These are phyloP conservation scores for Farysia itapuensis DNA, from an alignment of 1,284 basidiomycete genomes.

Conservation along the genomic window DNA sequence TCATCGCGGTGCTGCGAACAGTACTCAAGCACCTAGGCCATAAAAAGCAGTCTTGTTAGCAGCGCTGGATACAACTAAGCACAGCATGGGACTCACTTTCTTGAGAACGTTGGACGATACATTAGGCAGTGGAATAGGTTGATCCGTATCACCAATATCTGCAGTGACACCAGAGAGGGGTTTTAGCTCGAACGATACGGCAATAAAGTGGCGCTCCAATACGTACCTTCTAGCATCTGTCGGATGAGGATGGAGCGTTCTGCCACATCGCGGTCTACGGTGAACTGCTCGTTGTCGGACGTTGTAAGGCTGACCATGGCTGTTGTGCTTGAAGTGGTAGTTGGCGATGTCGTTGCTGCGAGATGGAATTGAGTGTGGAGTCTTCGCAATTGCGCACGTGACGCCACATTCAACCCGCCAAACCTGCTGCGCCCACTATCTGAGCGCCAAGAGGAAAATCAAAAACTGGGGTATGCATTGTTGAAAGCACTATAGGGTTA, in stretches of 20 bases:
- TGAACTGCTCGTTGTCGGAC: conserved; percentile 94
- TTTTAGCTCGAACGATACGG: too few relatives aligned
- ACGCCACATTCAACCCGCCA: not conserved
- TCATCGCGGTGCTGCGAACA: conserved; percentile 98
- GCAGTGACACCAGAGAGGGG: too few relatives aligned
- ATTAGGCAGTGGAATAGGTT: conserved; percentile 93
- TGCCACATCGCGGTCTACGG: conserved; percentile 89
- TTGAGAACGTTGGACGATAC: conserved; percentile 94
- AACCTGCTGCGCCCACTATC: not conserved
- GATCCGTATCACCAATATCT: conserved; percentile 62
- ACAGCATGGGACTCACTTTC: conserved; percentile 68
- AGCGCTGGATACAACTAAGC: too few relatives aligned
- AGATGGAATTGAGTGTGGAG: too few relatives aligned
- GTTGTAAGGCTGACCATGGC: conserved; percentile 61
- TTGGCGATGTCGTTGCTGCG: too few relatives aligned
- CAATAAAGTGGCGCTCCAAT: too few relatives aligned
- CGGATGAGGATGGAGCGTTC: conserved; percentile 95
- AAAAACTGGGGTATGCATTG: conserved; percentile 31
- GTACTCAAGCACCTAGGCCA: conserved; percentile 86
- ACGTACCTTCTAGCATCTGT: conserved; percentile 96
- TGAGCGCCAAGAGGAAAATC: too few relatives aligned
- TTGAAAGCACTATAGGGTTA: conserved; percentile 24
- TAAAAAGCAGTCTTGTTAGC: too few relatives aligned
- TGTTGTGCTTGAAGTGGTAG: too few relatives aligned
- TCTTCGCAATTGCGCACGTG: not conserved